Base-by-base conservation (phyloP, 306 rosid genomes). In the Hippophae tibetana region DNA sequence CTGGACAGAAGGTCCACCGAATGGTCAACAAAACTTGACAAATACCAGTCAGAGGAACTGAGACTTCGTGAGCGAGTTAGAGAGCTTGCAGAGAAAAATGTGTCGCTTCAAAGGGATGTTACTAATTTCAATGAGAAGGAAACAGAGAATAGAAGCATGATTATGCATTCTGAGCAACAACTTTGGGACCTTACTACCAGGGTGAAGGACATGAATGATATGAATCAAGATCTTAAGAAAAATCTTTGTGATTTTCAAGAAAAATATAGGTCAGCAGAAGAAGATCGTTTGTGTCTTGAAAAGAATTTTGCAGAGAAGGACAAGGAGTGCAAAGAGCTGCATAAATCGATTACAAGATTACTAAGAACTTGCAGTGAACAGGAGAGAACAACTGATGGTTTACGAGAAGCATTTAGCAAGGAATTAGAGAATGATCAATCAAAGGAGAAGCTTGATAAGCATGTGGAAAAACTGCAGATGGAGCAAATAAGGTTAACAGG, bases 21-120 rank as follows among this genome's bases (percentile, higher is more conserved):
- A 61, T 92, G 99, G 96, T 88, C 99, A 27, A 62, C 73, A 9
- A 92, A 88, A 76, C 96, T 88, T 61, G 96, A 92, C 72, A 92
- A 82, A 64, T 92, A 77, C 77, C 89, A 86, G 69, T 73, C 63
- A 50, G 99, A 92, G 73, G 99, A 92, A 75, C 80, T 82, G 67
- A 86, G 86, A 79, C 96, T 88, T 43, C 96, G 99, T 10, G 95
- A 86, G 61, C 75, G 96, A 61, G 95, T 92, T 70, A 80, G 99
- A 86, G 99, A 88, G 86, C 99, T 88, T 31, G 99, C 99, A 11
- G 96, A 92, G 76, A 93, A 84, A 73, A 92, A 92, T 73, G 99
- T 92, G 47, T 85, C 96, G 6, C 86, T 92, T 72, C 99, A 88
- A 69, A 85, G 90, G 81, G 95, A 85, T 60, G 89, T 88, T 48